Evolutionary conservation across 2,329 filamentous ascomycete genomes (phyloP).

Genomic region (Nigrograna mackinnonii): DNA sequence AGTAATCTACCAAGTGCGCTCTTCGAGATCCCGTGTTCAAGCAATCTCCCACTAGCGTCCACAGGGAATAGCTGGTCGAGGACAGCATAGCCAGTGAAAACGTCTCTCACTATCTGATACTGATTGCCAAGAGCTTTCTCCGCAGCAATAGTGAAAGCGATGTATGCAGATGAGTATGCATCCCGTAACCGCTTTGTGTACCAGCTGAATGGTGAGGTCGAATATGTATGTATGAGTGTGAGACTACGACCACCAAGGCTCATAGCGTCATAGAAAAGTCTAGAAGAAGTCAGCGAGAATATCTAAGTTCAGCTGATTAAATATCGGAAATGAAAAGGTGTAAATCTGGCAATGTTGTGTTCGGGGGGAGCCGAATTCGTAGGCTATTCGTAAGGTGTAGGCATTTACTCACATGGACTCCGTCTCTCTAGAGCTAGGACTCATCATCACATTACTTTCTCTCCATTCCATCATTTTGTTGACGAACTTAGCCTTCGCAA

Average conservation of each 20-base stretch:
- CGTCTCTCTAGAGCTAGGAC: conserved; percentile 5
- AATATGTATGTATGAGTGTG: conserved; percentile 15
- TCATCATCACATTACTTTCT: conserved; percentile 7
- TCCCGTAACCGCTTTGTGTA: conserved; percentile 18
- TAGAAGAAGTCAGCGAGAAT: conserved; percentile 3
- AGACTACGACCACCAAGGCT: conserved; percentile 12
- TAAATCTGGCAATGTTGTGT: too few species aligned
- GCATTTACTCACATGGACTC: conserved; percentile 12
- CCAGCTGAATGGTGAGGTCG: conserved; percentile 17
- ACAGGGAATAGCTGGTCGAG: conserved; percentile 20
- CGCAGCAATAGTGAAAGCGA: conserved; percentile 11
- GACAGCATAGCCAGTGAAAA: conserved; percentile 14
- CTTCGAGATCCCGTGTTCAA: conserved; percentile 10
- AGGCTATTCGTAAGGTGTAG: too few species aligned
- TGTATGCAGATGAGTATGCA: conserved; percentile 17
- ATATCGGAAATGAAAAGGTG: too few species aligned
- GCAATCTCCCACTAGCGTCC: conserved; percentile 6
- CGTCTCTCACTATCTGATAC: conserved; percentile 6
- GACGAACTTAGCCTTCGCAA: conserved; percentile 17
- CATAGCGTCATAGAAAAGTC: conserved; percentile 20
- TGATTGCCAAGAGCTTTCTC: conserved; percentile 6
- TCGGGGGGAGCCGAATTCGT: too few species aligned
- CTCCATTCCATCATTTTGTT: conserved; percentile 12
- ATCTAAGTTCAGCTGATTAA: too few species aligned
- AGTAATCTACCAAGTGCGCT: conserved; percentile 1